phyloP scores from a whole-genome alignment of 352 stramenopile genomes.

The Globisporangium solare region DNA sequence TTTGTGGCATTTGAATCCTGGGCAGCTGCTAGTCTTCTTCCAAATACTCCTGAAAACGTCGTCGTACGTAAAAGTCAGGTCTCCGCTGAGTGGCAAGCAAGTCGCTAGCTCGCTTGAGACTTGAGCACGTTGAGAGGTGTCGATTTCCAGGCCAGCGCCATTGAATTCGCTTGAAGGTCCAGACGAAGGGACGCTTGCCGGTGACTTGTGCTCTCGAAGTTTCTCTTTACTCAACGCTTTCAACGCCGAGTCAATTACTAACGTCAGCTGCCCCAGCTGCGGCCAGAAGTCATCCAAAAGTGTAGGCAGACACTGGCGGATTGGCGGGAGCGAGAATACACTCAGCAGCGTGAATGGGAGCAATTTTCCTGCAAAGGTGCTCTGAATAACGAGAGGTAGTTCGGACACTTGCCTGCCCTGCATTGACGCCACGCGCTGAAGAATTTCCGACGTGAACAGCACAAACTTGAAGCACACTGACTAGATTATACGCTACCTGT shows the following conservation, averaged over 20 bases:
- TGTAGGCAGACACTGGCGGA: slow-evolving; percentile 36
- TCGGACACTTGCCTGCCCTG: slow-evolving; percentile 9
- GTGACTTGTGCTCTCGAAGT: neutral
- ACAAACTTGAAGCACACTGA: slow-evolving; percentile 48
- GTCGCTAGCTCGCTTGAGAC: slow-evolving; percentile 32
- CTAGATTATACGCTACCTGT: slow-evolving; percentile 59
- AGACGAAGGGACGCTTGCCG: neutral
- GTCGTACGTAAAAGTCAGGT: slow-evolving; percentile 23
- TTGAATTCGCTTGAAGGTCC: neutral
- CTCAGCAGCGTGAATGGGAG: slow-evolving; percentile 75
- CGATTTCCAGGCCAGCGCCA: neutral
- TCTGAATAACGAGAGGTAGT: slow-evolving; percentile 38
- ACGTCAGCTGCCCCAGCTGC: slow-evolving; percentile 31
- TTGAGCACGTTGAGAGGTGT: slow-evolving; percentile 3
- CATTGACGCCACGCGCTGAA: slow-evolving; percentile 25
- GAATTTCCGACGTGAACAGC: slow-evolving; percentile 31
- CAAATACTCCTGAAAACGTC: slow-evolving; percentile 35
- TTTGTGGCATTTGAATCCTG: slow-evolving; percentile 27
- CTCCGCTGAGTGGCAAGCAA: slow-evolving; percentile 18
- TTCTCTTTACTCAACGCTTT: neutral
- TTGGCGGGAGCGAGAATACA: slow-evolving; percentile 50
- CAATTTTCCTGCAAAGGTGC: slow-evolving; percentile 64
- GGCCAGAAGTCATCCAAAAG: slow-evolving; percentile 46
- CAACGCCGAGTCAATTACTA: slow-evolving; percentile 16
- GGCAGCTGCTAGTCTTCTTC: slow-evolving; percentile 24